Evolutionary conservation across 495 filamentous ascomycete species (phyloP).

Genomic region (Aspergillus carlsbadensis): DNA sequence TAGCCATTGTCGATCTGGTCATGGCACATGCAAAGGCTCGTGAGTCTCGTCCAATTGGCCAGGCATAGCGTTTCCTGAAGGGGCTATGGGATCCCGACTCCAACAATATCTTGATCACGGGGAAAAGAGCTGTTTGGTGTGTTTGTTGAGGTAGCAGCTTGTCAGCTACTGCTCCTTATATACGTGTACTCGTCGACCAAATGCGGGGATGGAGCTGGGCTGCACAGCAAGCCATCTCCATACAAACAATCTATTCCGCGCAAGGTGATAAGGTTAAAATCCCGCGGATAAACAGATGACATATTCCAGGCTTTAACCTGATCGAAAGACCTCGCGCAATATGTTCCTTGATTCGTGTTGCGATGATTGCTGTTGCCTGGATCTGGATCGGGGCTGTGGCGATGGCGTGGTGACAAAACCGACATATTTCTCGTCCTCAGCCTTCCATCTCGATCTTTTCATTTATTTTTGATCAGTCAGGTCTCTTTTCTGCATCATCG

Average conservation of each 20-base stretch:
- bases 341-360: no score
- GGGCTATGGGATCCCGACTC: conserved; percentile 37
- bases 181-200: no score
- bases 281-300: no score
- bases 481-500: not conserved
- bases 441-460: not conserved
- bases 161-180: no score
- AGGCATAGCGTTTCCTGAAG: conserved; percentile 40
- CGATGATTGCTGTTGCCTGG: conserved; percentile 20
- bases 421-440: not conserved
- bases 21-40: conserved; percentile 4
- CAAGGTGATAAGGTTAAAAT: no score
- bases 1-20: conserved; percentile 6
- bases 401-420: conserved; percentile 5
- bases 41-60: conserved; percentile 13
- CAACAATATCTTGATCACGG: not conserved
- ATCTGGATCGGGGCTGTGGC: conserved; percentile 15
- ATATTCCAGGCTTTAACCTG: no score
- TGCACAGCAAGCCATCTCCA: no score
- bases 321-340: no score
- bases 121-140: not conserved
- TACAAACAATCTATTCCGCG: no score
- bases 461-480: not conserved
- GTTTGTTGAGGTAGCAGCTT: no score
- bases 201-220: no score